These are phyloP conservation scores for Geotrichum bryndzae DNA, from an alignment of 1,139 yeast genomes.

Conservation along the genomic window DNA sequence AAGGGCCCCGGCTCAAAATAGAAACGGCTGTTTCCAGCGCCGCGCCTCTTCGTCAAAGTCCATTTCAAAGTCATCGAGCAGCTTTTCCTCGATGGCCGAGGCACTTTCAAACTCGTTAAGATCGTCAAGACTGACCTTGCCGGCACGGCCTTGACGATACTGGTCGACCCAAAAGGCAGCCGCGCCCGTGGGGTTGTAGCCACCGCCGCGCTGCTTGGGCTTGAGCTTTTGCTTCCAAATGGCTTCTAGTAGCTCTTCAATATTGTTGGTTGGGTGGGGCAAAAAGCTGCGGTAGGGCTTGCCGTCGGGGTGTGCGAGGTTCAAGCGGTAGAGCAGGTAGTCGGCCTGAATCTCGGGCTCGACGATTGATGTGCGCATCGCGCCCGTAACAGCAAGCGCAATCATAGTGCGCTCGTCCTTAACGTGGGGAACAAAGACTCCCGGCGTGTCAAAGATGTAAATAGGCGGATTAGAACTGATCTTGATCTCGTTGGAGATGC, in stretches of 20 bases:
- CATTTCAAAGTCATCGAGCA: slow-evolving; percentile 24
- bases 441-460: slow-evolving; percentile 84
- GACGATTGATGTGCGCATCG: slow-evolving; percentile 62
- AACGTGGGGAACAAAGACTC: slow-evolving; percentile 77
- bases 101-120: slow-evolving; percentile 25
- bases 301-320: slow-evolving; percentile 38
- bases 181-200: slow-evolving; percentile 52
- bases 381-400: slow-evolving; percentile 66
- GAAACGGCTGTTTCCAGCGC: slow-evolving; percentile 18
- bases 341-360: slow-evolving; percentile 89
- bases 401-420: slow-evolving; percentile 66
- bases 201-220: slow-evolving; percentile 32
- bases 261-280: slow-evolving; percentile 68
- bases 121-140: slow-evolving; percentile 36
- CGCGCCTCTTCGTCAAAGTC: slow-evolving; percentile 23
- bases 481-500: slow-evolving; percentile 69
- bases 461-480: slow-evolving; percentile 60
- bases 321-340: slow-evolving; percentile 67
- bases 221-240: slow-evolving; percentile 33
- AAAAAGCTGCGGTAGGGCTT: slow-evolving; percentile 38
- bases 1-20: neutral
- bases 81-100: slow-evolving; percentile 23
- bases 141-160: slow-evolving; percentile 57
- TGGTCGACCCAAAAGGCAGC: slow-evolving; percentile 64
- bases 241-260: slow-evolving; percentile 53